A percentile compares a stretch with the other conserved stretches of the same genome.
These are phyloP conservation scores for Starmerella khaoyaiensis DNA, from an alignment of 805 yeast genomes.

Conservation along the genomic window DNA sequence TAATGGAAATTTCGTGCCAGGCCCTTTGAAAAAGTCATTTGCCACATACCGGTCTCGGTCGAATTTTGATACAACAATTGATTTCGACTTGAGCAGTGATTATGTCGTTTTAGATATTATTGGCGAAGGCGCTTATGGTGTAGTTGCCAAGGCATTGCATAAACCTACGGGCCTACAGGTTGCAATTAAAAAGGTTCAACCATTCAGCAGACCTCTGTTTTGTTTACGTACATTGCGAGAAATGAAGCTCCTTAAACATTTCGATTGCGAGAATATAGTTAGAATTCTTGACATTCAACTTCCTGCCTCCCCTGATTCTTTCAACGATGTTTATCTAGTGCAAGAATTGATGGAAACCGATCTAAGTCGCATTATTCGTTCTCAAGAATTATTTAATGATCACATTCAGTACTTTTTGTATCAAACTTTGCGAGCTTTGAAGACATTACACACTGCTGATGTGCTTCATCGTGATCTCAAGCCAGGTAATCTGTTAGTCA, in stretches of 20 bases:
- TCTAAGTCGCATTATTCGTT: constrained; percentile 90
- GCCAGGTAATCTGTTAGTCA: constrained; percentile 84
- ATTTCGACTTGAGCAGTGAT: constrained; percentile 75
- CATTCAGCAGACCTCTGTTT: constrained; percentile 79
- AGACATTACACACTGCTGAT: constrained; percentile 81
- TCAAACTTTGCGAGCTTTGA: constrained; percentile 81
- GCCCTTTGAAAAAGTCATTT: no score
- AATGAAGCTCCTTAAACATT: constrained; percentile 74
- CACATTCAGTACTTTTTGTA: constrained; percentile 90
- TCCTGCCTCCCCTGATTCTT: constrained; percentile 61
- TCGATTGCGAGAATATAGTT: constrained; percentile 87
- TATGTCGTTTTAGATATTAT: constrained; percentile 74
- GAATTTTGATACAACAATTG: no score
- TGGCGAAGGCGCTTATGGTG: constrained; percentile 95
- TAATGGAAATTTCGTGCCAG: no score
- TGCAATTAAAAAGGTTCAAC: constrained; percentile 91
- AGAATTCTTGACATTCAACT: constrained; percentile 79
- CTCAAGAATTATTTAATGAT: constrained; percentile 86
- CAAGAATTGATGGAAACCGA: constrained; percentile 94
- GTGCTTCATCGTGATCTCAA: constrained; percentile 89
- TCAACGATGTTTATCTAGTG: constrained; percentile 73
- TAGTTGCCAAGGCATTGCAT: constrained; percentile 79
- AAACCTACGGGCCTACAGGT: constrained; percentile 75
- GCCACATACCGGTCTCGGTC: constrained; percentile 27
- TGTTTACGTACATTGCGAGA: constrained; percentile 83